Base-by-base conservation (phyloP, 306 rosid genomes). In the Phaseolus lunatus region DNA sequence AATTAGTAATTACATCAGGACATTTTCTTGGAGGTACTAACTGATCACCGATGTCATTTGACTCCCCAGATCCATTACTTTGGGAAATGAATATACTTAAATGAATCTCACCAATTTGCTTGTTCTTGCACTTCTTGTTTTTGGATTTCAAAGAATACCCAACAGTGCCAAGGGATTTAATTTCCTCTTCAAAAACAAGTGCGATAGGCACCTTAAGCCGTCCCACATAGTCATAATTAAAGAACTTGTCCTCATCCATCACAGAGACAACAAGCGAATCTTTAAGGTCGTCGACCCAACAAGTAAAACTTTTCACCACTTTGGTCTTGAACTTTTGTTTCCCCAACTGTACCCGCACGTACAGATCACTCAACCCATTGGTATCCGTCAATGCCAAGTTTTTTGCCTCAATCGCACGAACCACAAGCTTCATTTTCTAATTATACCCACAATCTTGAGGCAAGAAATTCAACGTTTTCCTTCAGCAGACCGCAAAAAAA, bases 211-310 rank as follows among this genome's bases (percentile, higher is more conserved):
- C 44, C 73, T 75, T 90, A 80, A 90, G 75, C 65, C 72, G 82
- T 8, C 93, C 98, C 69, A 94, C 68, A 29, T 90, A 89, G 73
- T 90, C 96, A 80, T 92, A 87, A 78, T 89, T 85, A 80, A 92
- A 90, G 86, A 90, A 92, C 85, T 79, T 94, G 66, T 94, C 97
- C 76, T 90, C 98, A 78, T 89, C 95, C 86, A 90, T 71, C n/a
- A 90, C 88, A 77, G 85, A 88, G 70, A 95, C 22, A 58, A 86
- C 49, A 23, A 95, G 88, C 77, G 84, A 84, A 22, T 83, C 96
- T 19, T 85, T 86, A 62, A 92, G 90, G 75, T 95, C 95, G 8
- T 90, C 98, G 14, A 95, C 98, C 83, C 81, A 73, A 76, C 92
- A 89, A 29, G 79, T 12, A 22, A 92, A 50, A 71, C 80, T 81